Base-by-base conservation (phyloP, 441 rosid species). In the Lepidium campestre region DNA sequence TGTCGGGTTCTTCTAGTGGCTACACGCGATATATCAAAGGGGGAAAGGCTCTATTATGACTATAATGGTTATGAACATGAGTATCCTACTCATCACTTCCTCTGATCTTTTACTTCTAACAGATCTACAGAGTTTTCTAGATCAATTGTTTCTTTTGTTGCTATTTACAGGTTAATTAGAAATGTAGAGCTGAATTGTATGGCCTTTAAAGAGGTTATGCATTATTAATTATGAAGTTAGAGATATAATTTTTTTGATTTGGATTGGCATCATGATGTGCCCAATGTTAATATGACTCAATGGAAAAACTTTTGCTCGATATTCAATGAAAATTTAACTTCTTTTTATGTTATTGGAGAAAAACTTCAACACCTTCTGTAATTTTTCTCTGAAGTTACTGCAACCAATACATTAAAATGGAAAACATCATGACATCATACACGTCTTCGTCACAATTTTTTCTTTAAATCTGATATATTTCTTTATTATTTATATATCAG, bases 1-100 rank as follows among this genome's bases (percentile, higher is more conserved):
- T 90, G 93, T 79, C 74, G 92, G 68, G 97, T 88, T 67, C 76
- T 90, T 78, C 76, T 92, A 85, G 95, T 92, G 70, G 97, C 97
- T 25, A 90, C 86, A 32, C 88, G 92, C 10, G 98, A 90, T 69
- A 90, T 92, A 68, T 71, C 86, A 7, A 82, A 79, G 70, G 91
- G 91, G 9, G 88, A 86, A 68, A 81, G 86, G 66, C 88, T 86
- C 37, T 86, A 86, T 50, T 86, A 86, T 73, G 88, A 86, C 74
- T 86, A 86, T 57, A 86, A 86, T 71, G 88, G 88, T 54, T 79
- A 83, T 58, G 88, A 83, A 80, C 79, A 86, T 62, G 86, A 82
- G 70, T 86, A 86, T 71, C 91, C 91, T 11, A 86, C 91, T 57
- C 83, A 86, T 56, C 84, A 77, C 77, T 83, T 86, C 76, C 62